Base-by-base conservation (phyloP, 129 eudicot species). In the Helianthus tuberosus region DNA sequence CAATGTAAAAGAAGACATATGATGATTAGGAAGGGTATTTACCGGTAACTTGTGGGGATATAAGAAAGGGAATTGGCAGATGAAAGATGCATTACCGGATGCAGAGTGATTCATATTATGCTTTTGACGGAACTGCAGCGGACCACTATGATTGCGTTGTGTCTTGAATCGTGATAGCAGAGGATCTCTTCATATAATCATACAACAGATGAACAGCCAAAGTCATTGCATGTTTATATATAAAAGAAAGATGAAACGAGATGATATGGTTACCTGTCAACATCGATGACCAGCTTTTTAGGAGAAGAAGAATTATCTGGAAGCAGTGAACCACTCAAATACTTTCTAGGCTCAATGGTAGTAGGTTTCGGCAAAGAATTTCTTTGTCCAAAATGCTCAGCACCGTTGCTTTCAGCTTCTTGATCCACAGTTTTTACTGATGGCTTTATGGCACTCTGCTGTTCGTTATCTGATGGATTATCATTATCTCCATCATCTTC, bases 141-240 rank as follows among this genome's bases (percentile, higher is more conserved):
- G 96, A 66, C 97, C 97, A 74, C 98, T 94, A 75, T 76, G 81
- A 80, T 77, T 90, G 35, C 89, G 87, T 44, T 90, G 96, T 71
- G 78, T 20, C 58, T 73, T 91, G 36, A 74, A 75, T 76, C 84
- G 88, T 11, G 82, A 83, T 62, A 76, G 91, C 69, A 79, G 53
- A 84, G 71, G 77, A 61, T 92, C 98, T 90, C 96, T 92, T 60
- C 77, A 88, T 20, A 65, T 59, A 57, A 69, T 49, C 4, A 16
- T 27, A 44, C 71, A 83, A 41, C 63, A 81, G 51, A 75, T 70
- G 11, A 81, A 63, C 68, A 72, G 20, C 32, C 72, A 71, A 60
- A 77, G 54, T 71, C 62, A 78, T 23, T 58, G 29, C 11, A 52
- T 53, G n/a, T 78, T 23, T 8, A 39, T 1, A 25, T 10, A 29